phyloP scores from a whole-genome alignment of 768 basidiomycete species.

The Lactarius vividus region DNA sequence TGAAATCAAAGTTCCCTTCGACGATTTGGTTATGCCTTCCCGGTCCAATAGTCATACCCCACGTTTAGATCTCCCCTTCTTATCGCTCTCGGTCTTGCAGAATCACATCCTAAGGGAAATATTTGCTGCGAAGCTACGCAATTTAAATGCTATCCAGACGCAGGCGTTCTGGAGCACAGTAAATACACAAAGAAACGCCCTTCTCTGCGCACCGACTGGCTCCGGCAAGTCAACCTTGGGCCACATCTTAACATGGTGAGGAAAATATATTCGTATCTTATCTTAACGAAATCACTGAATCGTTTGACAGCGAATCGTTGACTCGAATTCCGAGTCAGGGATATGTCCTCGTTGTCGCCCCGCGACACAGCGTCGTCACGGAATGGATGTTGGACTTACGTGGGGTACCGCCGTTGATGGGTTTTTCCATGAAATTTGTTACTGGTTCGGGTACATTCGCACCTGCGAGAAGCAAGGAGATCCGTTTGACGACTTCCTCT shows the following conservation, averaged over 20 bases:
- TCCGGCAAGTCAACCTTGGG: slow-evolving; percentile 79
- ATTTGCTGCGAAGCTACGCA: slow-evolving; percentile 46
- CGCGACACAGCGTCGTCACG: slow-evolving; percentile 52
- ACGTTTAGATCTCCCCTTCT: slow-evolving; percentile 71
- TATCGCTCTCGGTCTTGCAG: slow-evolving; percentile 54
- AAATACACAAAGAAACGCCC: slow-evolving; percentile 60
- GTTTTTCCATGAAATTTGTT: slow-evolving; percentile 42
- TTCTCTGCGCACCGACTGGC: slow-evolving; percentile 77
- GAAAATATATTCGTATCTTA: slow-evolving; percentile 11
- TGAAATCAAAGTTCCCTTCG: slow-evolving; percentile 59
- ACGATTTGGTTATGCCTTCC: slow-evolving; percentile 72
- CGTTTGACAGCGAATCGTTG: slow-evolving; percentile 52
- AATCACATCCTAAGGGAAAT: slow-evolving; percentile 45
- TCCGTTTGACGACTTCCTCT: slow-evolving; percentile 57
- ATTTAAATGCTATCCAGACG: slow-evolving; percentile 84
- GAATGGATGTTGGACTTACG: slow-evolving; percentile 58
- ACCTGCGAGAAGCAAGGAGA: slow-evolving; percentile 40
- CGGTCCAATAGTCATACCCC: slow-evolving; percentile 55
- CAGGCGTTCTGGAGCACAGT: slow-evolving; percentile 83
- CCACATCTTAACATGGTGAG: slow-evolving; percentile 71
- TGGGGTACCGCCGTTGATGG: slow-evolving; percentile 37
- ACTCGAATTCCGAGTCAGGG: slow-evolving; percentile 40
- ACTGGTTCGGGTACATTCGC: slow-evolving; percentile 36
- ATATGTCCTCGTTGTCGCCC: slow-evolving; percentile 63
- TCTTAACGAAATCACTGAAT: slow-evolving; percentile 20